Conservation (phyloP, 148 eudicot species). For the Oxyria digyna region DNA sequence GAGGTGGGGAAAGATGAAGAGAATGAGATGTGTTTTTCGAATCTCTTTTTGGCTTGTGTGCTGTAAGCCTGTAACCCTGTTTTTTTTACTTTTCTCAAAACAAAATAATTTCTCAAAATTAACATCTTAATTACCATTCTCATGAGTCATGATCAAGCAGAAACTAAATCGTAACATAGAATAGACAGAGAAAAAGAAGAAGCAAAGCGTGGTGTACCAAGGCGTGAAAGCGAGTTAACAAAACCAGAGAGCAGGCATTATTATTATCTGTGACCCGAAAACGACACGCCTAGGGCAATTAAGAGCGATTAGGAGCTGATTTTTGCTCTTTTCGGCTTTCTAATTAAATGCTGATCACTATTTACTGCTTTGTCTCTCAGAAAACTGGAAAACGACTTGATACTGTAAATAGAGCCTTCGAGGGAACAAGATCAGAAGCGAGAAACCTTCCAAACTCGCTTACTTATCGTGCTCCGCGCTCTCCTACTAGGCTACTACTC, state of each 20-base stretch:
- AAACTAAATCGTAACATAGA: not conserved
- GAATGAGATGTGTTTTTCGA: conserved; percentile 6
- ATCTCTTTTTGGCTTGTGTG: conserved; percentile 10
- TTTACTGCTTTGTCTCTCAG: not conserved
- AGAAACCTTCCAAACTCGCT: not conserved
- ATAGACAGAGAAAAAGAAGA: conserved; percentile 1
- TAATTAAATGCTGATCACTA: conserved; percentile 6
- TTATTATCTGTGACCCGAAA: conserved; percentile 10
- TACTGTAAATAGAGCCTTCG: conserved; percentile 8
- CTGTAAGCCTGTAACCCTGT: not conserved
- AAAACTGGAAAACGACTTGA: conserved; percentile 6
- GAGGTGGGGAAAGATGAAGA: conserved; percentile 9
- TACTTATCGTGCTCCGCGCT: conserved; percentile 6
- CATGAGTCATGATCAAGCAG: not conserved
- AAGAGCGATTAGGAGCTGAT: conserved; percentile 3
- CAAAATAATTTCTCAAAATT: not conserved
- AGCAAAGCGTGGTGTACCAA: conserved; percentile 3
- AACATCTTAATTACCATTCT: not conserved
- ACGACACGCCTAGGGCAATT: conserved; percentile 7
- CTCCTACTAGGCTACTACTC: not conserved
- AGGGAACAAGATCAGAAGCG: not conserved
- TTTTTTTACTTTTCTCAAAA: not conserved
- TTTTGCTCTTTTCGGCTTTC: conserved; percentile 5
- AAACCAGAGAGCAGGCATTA: conserved; percentile 9
- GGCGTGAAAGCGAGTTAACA: conserved; percentile 1